These are phyloP conservation scores for Alternaria ventricosa DNA, from an alignment of 2,329 filamentous ascomycete species.

Conservation along the genomic window DNA sequence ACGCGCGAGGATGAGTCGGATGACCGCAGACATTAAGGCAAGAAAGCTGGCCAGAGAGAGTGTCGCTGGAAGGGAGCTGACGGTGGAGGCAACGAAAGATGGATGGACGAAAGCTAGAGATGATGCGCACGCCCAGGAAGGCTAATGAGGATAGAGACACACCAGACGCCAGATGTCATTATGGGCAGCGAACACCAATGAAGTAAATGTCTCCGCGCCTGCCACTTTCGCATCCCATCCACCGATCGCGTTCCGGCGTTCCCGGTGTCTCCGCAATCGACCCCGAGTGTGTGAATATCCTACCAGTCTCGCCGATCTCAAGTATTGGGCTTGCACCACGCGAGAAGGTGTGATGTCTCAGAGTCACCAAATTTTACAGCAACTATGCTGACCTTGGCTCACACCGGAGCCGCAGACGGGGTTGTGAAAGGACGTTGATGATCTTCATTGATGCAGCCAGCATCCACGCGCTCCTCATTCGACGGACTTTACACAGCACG, in stretches of 20 bases:
- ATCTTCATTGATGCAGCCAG: not conserved
- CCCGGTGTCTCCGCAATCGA: not conserved
- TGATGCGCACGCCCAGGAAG: not conserved
- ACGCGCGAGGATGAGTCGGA: not conserved
- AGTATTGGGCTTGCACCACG: not conserved
- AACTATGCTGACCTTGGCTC: not conserved
- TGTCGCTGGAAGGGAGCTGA: not conserved
- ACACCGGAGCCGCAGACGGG: not conserved
- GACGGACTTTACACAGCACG: not conserved
- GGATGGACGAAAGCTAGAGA: not conserved
- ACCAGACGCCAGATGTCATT: not conserved
- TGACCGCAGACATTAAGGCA: not conserved
- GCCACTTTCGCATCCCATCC: too few relatives aligned
- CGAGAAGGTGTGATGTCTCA: constrained; percentile 4
- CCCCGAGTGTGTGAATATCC: not conserved
- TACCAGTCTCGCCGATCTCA: too few relatives aligned
- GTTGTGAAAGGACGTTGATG: not conserved
- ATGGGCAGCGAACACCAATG: not conserved
- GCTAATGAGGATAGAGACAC: not conserved
- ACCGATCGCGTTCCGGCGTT: not conserved
- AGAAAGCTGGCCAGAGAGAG: not conserved
- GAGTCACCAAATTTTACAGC: not conserved
- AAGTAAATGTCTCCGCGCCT: not conserved
- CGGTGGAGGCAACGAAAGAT: not conserved
- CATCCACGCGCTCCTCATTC: not conserved